Evolutionary conservation across 441 rosid genomes (phyloP), one percentile per base, ranked within the genome.

Genomic region (Pelargonium myrrhifolium): DNA sequence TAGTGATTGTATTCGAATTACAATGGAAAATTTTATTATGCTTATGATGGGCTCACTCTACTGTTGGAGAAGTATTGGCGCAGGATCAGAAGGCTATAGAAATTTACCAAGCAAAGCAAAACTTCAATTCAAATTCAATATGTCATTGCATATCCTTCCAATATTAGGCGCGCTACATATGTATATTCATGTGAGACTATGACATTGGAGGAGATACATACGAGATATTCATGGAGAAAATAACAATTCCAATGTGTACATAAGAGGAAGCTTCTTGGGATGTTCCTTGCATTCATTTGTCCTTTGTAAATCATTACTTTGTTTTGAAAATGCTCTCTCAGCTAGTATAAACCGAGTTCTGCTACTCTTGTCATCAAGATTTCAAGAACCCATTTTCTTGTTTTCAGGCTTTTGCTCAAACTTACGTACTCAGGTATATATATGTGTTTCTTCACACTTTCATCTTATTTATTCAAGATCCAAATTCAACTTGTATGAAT

Each of bases 251-350:
- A 3, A 49, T 45, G 51, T n/a, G 47, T 42, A 42, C 47, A 2
- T 49, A n/a, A 4, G 56, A 49, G 56, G 56, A 49, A 49, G 56
- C 56, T 49, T 49, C 56, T 49, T 49, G 56, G 20, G 20, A n/a
- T 49, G 56, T 49, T 15, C 56, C 56, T 49, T 49, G 14, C 47
- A 42, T 42, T 2, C 2, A 42, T 42, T 42, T 42, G 47, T 42
- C 47, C 14, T 42, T 42, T 42, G 47, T 42, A 42, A 10, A 42
- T 42, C 47, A 42, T 42, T 11, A 42, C 56, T 49, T 47, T 47
- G 3, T 43, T 43, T 43, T 43, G 14, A 45, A 49, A n/a, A 10
- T 10, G 14, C 47, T 42, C 14, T 42, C 14, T 42, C 47, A 8
- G 2, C 14, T 1, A 42, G 3, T 42, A 10, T 42, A 42, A 42